Conservation (phyloP, 148 eudicot species). For the Rhododendron molle region DNA sequence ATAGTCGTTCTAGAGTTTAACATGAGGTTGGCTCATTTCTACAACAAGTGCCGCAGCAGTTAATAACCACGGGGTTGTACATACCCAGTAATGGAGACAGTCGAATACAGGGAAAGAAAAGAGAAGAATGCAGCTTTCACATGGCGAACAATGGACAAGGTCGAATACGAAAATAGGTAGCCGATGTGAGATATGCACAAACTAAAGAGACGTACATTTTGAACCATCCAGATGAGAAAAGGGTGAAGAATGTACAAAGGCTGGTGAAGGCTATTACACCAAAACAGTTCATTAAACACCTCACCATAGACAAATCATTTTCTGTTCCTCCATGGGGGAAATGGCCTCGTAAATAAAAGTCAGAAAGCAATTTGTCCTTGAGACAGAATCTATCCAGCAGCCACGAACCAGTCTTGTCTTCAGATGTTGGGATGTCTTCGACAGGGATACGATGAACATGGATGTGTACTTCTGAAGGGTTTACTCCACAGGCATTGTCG, state of each 20-base stretch:
- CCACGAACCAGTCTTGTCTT: constrained; percentile 59
- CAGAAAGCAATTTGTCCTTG: constrained; percentile 71
- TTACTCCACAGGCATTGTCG: constrained; percentile 82
- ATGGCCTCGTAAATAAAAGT: constrained; percentile 55
- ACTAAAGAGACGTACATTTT: constrained; percentile 52
- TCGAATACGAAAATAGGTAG: constrained; percentile 53
- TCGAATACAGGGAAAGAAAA: background rate
- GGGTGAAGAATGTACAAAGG: constrained; percentile 41
- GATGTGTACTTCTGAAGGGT: constrained; percentile 88
- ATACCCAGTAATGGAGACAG: background rate
- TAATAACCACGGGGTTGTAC: background rate
- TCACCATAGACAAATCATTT: constrained; percentile 37
- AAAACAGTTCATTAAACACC: constrained; percentile 49
- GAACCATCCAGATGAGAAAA: constrained; percentile 57
- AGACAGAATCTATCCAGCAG: constrained; percentile 53
- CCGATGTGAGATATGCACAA: constrained; percentile 53
- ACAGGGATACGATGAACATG: constrained; percentile 59
- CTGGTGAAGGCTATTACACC: constrained; percentile 48
- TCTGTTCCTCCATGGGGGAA: constrained; percentile 65
- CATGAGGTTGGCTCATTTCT: background rate
- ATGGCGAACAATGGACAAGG: constrained; percentile 42
- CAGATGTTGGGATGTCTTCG: constrained; percentile 52
- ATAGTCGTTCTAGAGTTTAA: background rate
- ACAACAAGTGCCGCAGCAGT: background rate
- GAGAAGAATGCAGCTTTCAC: constrained; percentile 15